A percentile compares a stretch with the other conserved stretches of the same genome.
These are phyloP conservation scores for Rhodosporidiobolus odoratus DNA, from an alignment of 768 basidiomycete genomes.

Conservation along the genomic window DNA sequence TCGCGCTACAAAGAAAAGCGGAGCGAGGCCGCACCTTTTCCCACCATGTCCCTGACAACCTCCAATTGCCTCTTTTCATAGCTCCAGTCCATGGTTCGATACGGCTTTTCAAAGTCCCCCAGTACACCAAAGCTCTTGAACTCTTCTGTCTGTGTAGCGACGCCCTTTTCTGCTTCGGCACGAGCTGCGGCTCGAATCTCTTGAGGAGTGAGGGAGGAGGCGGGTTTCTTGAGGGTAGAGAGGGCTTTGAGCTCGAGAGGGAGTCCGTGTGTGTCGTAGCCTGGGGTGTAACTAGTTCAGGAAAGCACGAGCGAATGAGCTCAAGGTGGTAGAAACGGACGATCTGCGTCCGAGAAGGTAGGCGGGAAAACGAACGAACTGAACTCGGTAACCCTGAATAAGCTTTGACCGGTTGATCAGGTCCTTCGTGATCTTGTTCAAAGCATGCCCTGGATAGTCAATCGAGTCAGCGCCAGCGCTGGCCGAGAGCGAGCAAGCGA, in stretches of 20 bases:
- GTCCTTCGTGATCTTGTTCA: constrained; percentile 96
- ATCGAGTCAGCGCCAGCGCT: neutral
- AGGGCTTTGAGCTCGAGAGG: constrained; percentile 95
- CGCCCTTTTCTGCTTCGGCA: constrained; percentile 65
- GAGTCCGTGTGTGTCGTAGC: constrained; percentile 97
- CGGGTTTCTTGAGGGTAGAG: constrained; percentile 55
- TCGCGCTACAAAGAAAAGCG: neutral
- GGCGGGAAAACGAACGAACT: constrained; percentile 55
- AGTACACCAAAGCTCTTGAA: constrained; percentile 79
- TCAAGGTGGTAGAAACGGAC: too few relatives aligned
- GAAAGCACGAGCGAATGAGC: neutral
- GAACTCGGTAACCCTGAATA: constrained; percentile 66
- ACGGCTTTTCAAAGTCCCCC: constrained; percentile 71
- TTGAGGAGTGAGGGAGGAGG: constrained; percentile 55
- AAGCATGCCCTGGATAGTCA: constrained; percentile 66
- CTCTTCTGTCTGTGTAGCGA: constrained; percentile 69
- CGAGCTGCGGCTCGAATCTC: constrained; percentile 67
- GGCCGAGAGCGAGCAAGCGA: neutral
- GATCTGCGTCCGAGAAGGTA: too few relatives aligned
- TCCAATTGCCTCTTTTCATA: constrained; percentile 84
- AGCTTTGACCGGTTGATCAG: constrained; percentile 87
- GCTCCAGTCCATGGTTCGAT: constrained; percentile 82
- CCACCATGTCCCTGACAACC: constrained; percentile 82
- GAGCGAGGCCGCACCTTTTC: constrained; percentile 58
- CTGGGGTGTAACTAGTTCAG: constrained; percentile 70